Evolutionary conservation across 139 green algal genomes (phyloP), one percentile per base, ranked within the genome.

Genomic region (Chlorella sorokiniana): DNA sequence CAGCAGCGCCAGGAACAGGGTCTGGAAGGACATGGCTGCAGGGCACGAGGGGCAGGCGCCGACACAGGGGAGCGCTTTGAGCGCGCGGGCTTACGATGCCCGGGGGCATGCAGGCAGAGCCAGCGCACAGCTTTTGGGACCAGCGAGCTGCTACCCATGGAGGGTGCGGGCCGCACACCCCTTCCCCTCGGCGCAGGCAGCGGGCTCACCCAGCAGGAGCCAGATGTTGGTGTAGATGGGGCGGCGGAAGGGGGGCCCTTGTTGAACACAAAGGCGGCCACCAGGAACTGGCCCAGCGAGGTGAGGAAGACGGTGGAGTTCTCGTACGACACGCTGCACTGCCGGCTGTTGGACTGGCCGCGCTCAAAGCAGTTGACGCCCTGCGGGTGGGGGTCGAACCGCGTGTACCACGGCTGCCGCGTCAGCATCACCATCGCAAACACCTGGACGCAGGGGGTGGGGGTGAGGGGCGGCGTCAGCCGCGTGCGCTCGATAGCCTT

Each of bases 211-310:
- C 40, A 86, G 41, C 45, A 86, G 75, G 38, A 86, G 63, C 73
- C 82, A 83, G 61, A 65, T 63, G 63, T 86, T 86, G 35, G 82
- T 86, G 45, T 77, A 84, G n/a, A 86, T 67, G 41, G 71, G 62
- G 29, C 64, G 40, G 38, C 83, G 75, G 62, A 87, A 84, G 33
- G 83, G 83, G 25, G 40, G 52, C 14, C 83, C 70, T 86, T 86
- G 80, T 87, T 86, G 78, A 86, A 87, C 37, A 87, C 83, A 20
- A 87, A 64, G 20, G 83, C 83, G 4, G 78, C 62, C 31, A 87
- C 86, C 38, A 87, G 78, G 68, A 87, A 87, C 76, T 87, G 83
- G 23, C 51, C 83, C 65, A 86, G 52, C 22, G n/a, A 52, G 33
- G 81, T 74, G 18, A 87, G 63, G 65, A 87, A 87, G 51, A 86